A percentile compares a stretch with the other conserved stretches of the same genome.
Conservation (phyloP, 768 basidiomycete species). For the Chalciporus piperatus region DNA sequence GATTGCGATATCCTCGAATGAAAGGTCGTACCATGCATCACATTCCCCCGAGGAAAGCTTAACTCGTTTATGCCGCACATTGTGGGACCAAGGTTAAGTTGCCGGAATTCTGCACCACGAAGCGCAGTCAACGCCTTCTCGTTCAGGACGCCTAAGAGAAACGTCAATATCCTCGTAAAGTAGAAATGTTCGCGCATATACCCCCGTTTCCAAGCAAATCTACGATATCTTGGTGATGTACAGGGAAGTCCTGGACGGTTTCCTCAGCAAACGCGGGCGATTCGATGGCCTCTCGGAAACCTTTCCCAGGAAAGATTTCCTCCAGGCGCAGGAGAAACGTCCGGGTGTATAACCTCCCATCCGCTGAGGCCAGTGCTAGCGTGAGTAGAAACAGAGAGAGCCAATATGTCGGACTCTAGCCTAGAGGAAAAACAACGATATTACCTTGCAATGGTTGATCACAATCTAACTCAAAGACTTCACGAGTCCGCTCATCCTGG, state of each 20-base stretch:
- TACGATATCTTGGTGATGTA: conserved; percentile 41
- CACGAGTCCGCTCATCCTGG: neutral
- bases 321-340: conserved; percentile 3
- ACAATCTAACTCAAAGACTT: neutral
- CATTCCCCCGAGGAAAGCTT: conserved; percentile 43
- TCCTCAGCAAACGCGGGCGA: neutral
- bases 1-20: neutral
- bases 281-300: conserved; percentile 3
- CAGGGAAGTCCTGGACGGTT: neutral
- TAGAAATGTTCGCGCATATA: conserved; percentile 26
- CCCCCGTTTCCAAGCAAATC: conserved; percentile 27
- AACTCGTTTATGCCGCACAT: conserved; percentile 48
- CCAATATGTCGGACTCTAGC: neutral
- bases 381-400: neutral
- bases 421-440: neutral
- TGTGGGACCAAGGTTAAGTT: conserved; percentile 46
- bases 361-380: neutral
- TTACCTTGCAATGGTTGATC: neutral
- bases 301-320: neutral
- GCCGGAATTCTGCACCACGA: conserved; percentile 43
- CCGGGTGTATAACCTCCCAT: neutral
- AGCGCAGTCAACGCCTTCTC: conserved; percentile 42
- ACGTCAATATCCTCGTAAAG: conserved; percentile 17
- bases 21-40: conserved; percentile 40
- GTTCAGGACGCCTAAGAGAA: conserved; percentile 45